Evolutionary conservation across 192 early-diverging fungal species (phyloP).

Genomic region (Coemansia sp.): DNA sequence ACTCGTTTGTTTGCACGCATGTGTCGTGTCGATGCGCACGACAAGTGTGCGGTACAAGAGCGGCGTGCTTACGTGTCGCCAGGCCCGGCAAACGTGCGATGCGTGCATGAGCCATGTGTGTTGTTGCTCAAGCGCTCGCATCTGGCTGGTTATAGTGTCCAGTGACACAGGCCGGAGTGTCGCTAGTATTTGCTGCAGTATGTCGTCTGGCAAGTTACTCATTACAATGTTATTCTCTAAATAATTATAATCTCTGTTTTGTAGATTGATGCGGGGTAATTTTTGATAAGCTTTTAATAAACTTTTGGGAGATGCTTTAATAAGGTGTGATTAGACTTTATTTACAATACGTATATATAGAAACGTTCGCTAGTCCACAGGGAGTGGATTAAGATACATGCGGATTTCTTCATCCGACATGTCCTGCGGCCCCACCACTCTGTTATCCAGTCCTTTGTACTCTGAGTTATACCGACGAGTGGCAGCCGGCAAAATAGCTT

Average conservation of each 20-base stretch:
- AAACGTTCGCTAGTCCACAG: too few species aligned
- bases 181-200: conserved; percentile 1
- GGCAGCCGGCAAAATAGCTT: conserved; percentile 8
- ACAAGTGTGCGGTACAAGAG: conserved; percentile 6
- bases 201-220: background rate
- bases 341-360: too few species aligned
- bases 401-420: conserved; percentile 28
- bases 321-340: too few species aligned
- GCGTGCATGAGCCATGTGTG: background rate
- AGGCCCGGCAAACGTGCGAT: conserved; percentile 7
- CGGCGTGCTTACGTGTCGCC: conserved; percentile 10
- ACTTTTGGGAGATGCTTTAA: too few species aligned
- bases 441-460: conserved; percentile 8
- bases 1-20: background rate
- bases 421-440: conserved; percentile 16
- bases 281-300: too few species aligned
- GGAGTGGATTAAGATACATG: conserved; percentile 1
- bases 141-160: background rate
- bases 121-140: background rate
- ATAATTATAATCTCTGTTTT: background rate
- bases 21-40: background rate
- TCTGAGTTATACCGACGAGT: background rate
- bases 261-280: background rate
- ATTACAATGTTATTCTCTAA: background rate
- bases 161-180: background rate